Evolutionary conservation across 768 basidiomycete genomes (phyloP).

Genomic region (Xanthoconium purpureum): DNA sequence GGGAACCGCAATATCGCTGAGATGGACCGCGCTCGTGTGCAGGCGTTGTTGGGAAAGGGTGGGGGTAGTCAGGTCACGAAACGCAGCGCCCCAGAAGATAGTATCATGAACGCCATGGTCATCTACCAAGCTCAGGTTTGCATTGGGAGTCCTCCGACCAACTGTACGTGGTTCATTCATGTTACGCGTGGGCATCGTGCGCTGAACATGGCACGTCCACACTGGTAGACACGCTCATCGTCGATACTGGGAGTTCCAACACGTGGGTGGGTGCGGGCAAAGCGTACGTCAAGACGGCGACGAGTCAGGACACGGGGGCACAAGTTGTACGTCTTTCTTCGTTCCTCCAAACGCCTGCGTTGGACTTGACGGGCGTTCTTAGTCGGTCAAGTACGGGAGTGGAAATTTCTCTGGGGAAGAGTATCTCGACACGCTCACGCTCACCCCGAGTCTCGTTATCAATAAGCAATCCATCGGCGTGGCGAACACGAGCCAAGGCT

Average conservation of each 20-base stretch:
- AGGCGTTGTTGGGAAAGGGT: slow-evolving; percentile 1
- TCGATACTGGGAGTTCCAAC: slow-evolving; percentile 34
- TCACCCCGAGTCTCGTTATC: slow-evolving; percentile 5
- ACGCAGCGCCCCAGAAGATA: neutral
- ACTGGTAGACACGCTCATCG: slow-evolving; percentile 23
- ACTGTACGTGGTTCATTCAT: slow-evolving; percentile 17
- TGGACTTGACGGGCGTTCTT: neutral
- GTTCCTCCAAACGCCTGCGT: neutral
- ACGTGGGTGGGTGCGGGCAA: slow-evolving; percentile 32
- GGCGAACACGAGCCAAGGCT: slow-evolving; percentile 26
- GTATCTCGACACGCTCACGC: slow-evolving; percentile 13
- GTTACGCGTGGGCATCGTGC: neutral
- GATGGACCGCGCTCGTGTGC: slow-evolving; percentile 22
- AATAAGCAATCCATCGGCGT: slow-evolving; percentile 36
- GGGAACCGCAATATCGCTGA: slow-evolving; percentile 10
- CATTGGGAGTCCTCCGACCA: slow-evolving; percentile 27
- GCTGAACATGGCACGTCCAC: no score
- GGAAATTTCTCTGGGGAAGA: slow-evolving; percentile 9
- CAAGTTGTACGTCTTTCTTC: slow-evolving; percentile 18
- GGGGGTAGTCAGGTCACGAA: neutral
- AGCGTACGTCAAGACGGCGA: slow-evolving; percentile 16
- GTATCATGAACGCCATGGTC: slow-evolving; percentile 22
- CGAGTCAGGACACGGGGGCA: slow-evolving; percentile 18
- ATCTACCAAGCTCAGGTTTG: slow-evolving; percentile 31
- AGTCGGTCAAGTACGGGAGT: slow-evolving; percentile 1